These are phyloP conservation scores for Botrytis cinerea DNA, from an alignment of 2,329 filamentous ascomycete species.

Conservation along the genomic window DNA sequence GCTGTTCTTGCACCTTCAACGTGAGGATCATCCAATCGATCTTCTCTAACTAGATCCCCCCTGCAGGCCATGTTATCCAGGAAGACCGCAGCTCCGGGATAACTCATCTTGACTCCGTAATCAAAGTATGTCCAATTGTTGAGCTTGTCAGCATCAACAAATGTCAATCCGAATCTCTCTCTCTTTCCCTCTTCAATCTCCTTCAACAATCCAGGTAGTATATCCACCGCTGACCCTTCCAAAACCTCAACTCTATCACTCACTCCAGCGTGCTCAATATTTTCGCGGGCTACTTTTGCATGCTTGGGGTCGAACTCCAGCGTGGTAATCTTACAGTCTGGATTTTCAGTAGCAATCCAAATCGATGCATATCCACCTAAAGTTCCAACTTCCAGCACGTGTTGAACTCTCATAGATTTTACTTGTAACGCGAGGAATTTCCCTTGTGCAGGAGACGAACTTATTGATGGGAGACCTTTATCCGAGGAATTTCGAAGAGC, in stretches of 20 bases:
- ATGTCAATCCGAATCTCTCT: not conserved
- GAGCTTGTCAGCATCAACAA: constrained; percentile 16
- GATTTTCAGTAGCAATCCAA: constrained; percentile 6
- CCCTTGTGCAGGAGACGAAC: constrained; percentile 43
- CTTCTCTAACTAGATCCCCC: not conserved
- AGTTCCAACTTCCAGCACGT: constrained; percentile 56
- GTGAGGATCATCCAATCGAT: constrained; percentile 4
- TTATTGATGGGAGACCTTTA: constrained; percentile 45
- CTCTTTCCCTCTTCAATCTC: constrained; percentile 8
- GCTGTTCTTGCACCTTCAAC: constrained; percentile 7
- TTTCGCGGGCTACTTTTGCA: constrained; percentile 5
- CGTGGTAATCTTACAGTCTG: constrained; percentile 4
- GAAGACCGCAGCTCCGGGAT: not conserved
- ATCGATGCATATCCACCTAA: constrained; percentile 57
- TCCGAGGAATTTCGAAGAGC: constrained; percentile 41
- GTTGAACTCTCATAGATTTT: constrained; percentile 42
- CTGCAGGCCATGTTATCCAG: not conserved
- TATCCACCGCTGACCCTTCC: not conserved
- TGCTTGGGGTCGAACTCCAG: constrained; percentile 1
- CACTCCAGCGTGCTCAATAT: constrained; percentile 3
- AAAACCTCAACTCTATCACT: constrained; percentile 11
- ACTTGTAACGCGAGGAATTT: constrained; percentile 46
- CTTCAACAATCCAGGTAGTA: constrained; percentile 1
- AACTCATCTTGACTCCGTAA: constrained; percentile 5
- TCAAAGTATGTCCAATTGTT: not conserved